Base-by-base conservation (phyloP, 345 rosid genomes). In the Rhizophora mangle region DNA sequence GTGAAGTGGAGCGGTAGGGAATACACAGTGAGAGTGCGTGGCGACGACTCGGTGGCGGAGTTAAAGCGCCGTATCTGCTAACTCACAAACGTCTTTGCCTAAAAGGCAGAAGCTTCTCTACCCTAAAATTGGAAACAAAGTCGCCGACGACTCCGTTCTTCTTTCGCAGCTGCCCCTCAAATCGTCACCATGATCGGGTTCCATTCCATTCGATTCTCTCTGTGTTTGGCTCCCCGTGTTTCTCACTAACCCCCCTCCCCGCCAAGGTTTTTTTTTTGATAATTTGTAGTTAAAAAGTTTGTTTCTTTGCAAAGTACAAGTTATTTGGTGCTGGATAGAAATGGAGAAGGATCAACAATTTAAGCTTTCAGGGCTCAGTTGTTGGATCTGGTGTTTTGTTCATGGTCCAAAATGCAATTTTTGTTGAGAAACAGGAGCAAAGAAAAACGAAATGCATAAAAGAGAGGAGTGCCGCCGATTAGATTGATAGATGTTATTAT, bases 1-100 rank as follows among this genome's bases (percentile, higher is more conserved):
- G 88, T 95, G 29, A 95, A 92, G 67, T 95, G 99, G 99, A 91
- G 89, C 56, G 93, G 96, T 6, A 95, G 92, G 63, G 97, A 95
- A 81, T 92, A 85, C 76, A 86, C 92, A 0, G 87, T 89, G 78
- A 90, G 89, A 61, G 88, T 88, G 74, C 89, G 96, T 74, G 91
- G 86, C 19, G 96, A 91, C 69, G 99, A 89, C 69, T 88, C 96
- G 0, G 96, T 95, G 7, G 92, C 91, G 19, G 99, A 92, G 81
- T 65, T 95, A 83, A 95, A 95, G 72, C 97, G 93, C 66, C 83
- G 97, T 65, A 90, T 95, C 67, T 95, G 96, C 81, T 76, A 91
- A 68, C 80, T 87, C 79, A 88, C 96, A 43, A 85, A 80, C 67
- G 97, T 95, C 68, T 75, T 75, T 92, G 55, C 99, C 97, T 52